These are phyloP conservation scores for Orbilia oligospora DNA, from an alignment of 2,329 filamentous ascomycete genomes.

Conservation along the genomic window DNA sequence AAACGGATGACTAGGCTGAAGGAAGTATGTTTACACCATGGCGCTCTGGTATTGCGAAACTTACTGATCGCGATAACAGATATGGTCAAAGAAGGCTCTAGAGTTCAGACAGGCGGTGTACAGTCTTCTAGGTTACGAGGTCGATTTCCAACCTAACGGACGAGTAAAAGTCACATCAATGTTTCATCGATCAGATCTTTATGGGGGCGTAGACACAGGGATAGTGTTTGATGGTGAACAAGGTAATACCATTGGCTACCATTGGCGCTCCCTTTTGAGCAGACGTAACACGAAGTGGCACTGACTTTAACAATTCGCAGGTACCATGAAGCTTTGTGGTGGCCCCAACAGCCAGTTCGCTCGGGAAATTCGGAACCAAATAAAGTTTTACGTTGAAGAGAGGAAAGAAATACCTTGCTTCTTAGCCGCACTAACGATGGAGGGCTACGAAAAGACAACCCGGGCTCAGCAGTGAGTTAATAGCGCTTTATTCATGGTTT, in stretches of 20 bases:
- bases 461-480: conserved; percentile 61
- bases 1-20: conserved; percentile 89
- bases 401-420: conserved; percentile 69
- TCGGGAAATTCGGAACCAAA: conserved; percentile 83
- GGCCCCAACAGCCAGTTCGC: conserved; percentile 90
- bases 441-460: conserved; percentile 64
- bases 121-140: conserved; percentile 90
- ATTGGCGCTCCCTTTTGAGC: conserved; percentile 68
- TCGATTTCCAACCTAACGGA: conserved; percentile 97
- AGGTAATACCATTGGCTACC: conserved; percentile 63
- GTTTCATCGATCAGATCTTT: conserved; percentile 76
- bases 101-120: conserved; percentile 98
- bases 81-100: conserved; percentile 89
- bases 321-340: conserved; percentile 97
- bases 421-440: conserved; percentile 64
- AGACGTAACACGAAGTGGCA: conserved; percentile 67
- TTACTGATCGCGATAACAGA: conserved; percentile 66
- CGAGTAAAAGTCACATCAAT: conserved; percentile 92
- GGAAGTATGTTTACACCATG: conserved; percentile 68
- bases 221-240: conserved; percentile 70
- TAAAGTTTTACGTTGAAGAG: conserved; percentile 96
- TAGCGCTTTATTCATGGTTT: neutral
- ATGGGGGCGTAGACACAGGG: conserved; percentile 77
- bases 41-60: neutral
- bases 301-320: conserved; percentile 72